Percentiles rank a stretch among this genome's conserved stretches.
phyloP scores from a whole-genome alignment of 306 rosid genomes.

The Notholithocarpus densiflorus region DNA sequence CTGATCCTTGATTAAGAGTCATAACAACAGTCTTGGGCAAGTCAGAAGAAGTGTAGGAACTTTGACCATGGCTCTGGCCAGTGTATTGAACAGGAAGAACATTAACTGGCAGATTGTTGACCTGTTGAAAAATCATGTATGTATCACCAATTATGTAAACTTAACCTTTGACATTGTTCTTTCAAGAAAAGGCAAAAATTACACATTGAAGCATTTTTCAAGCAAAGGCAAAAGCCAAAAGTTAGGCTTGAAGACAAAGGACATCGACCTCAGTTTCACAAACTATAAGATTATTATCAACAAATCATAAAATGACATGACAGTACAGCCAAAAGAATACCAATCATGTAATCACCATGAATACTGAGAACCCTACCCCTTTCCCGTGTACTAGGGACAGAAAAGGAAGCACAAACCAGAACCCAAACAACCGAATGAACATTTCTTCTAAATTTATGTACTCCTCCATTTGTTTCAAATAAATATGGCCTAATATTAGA shows the following conservation, averaged over 20 bases:
- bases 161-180: neutral
- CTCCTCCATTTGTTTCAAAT: neutral
- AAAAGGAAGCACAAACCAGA: neutral
- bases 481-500: neutral
- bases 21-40: slow-evolving; percentile 80
- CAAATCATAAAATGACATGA: neutral
- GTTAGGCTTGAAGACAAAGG: neutral
- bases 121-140: slow-evolving; percentile 50
- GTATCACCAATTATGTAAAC: slow-evolving; percentile 21
- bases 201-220: neutral
- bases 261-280: neutral
- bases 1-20: slow-evolving; percentile 71
- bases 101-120: slow-evolving; percentile 76
- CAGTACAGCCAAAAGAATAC: neutral
- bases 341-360: neutral
- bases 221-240: neutral
- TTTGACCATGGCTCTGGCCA: slow-evolving; percentile 84
- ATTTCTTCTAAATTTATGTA: neutral
- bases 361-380: too few relatives aligned
- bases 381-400: neutral
- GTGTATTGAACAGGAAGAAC: slow-evolving; percentile 69
- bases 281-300: neutral
- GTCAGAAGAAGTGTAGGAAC: slow-evolving; percentile 86
- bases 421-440: neutral
- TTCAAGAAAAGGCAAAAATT: slow-evolving; percentile 6